Conservation (phyloP, 768 basidiomycete species). For the Ramaria rubella region DNA sequence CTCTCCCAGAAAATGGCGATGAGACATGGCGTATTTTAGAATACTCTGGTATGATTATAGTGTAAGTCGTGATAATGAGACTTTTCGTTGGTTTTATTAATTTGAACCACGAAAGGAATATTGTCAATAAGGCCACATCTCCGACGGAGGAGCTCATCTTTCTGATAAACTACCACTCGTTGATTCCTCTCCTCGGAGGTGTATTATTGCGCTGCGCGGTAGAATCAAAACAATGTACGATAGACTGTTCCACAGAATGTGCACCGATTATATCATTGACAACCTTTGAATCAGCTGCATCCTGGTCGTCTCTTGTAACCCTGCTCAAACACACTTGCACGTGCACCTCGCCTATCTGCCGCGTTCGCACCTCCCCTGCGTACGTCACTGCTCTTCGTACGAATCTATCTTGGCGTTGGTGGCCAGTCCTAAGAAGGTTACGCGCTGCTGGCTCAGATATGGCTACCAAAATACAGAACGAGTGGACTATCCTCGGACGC, state of each 20-base stretch:
- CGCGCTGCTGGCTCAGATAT: background rate
- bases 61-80: background rate
- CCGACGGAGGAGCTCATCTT: conserved; percentile 7
- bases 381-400: conserved; percentile 4
- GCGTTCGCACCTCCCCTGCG: conserved; percentile 7
- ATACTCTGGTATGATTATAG: conserved; percentile 8
- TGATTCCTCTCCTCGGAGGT: conserved; percentile 4
- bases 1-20: background rate
- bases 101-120: background rate
- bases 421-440: background rate
- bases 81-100: background rate
- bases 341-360: conserved; percentile 4
- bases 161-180: background rate
- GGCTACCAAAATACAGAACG: background rate
- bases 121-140: conserved; percentile 3
- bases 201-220: conserved; percentile 2
- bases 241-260: background rate
- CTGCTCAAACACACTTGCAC: conserved; percentile 11
- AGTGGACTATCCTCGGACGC: conserved; percentile 5
- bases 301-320: conserved; percentile 7
- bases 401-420: conserved; percentile 9
- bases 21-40: conserved; percentile 5
- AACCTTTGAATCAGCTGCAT: background rate
- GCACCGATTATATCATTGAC: background rate
- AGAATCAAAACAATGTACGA: conserved; percentile 2